phyloP scores from a whole-genome alignment of 2,329 filamentous ascomycete species.

The Penicillium expansum region DNA sequence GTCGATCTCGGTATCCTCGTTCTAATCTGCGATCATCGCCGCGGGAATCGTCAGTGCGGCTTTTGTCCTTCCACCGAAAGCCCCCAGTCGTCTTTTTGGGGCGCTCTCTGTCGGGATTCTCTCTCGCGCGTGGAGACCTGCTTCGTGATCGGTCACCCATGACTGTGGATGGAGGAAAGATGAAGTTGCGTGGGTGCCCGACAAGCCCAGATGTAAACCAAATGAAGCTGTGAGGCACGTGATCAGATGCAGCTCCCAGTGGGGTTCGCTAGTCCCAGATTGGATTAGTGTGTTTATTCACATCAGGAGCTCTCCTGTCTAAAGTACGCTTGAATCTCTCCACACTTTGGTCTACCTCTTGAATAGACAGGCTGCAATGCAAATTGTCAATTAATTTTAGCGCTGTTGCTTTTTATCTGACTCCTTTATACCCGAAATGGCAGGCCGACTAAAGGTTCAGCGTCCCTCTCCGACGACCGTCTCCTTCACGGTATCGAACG shows the following conservation, averaged over 20 bases:
- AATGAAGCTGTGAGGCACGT: slow-evolving; percentile 25
- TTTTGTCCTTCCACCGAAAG: slow-evolving; percentile 51
- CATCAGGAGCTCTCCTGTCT: slow-evolving; percentile 14
- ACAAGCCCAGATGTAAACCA: slow-evolving; percentile 17
- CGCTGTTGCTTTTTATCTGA: neutral
- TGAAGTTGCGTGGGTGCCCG: slow-evolving; percentile 19
- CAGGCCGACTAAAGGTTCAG: slow-evolving; percentile 49
- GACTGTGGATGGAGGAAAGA: slow-evolving; percentile 14
- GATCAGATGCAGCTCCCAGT: slow-evolving; percentile 14
- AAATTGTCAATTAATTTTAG: neutral
- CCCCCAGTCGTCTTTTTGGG: slow-evolving; percentile 42
- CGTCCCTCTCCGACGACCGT: slow-evolving; percentile 81
- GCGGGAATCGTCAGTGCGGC: slow-evolving; percentile 48
- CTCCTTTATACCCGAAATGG: slow-evolving; percentile 49
- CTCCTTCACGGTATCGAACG: slow-evolving; percentile 86
- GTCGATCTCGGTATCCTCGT: slow-evolving; percentile 50
- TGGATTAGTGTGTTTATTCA: slow-evolving; percentile 12
- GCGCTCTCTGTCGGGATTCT: slow-evolving; percentile 36
- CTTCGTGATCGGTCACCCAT: slow-evolving; percentile 43
- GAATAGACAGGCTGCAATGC: neutral
- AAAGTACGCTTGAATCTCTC: neutral
- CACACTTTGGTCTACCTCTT: neutral
- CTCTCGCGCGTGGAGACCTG: slow-evolving; percentile 42
- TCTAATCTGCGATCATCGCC: slow-evolving; percentile 51
- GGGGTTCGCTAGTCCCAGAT: slow-evolving; percentile 3